Base-by-base conservation (phyloP, 2,329 filamentous ascomycete species). In the Aspergillus brasiliensis region DNA sequence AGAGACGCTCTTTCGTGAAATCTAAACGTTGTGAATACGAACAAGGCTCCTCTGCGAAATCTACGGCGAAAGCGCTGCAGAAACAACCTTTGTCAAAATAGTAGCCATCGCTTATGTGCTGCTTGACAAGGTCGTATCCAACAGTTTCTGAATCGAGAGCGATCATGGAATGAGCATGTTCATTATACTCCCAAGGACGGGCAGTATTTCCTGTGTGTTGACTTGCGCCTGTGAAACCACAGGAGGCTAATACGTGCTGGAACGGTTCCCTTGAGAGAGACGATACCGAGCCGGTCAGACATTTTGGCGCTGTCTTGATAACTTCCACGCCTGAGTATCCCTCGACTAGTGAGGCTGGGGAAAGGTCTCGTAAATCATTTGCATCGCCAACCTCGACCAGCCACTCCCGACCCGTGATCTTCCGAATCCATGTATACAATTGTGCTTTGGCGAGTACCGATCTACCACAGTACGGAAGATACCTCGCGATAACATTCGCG, bases 81-180 rank as follows among this genome's bases (percentile, higher is more conserved):
- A 59, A 55, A 34, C 51, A 59, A 25, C 27, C 51, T 37, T 46
- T 51, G 55, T 59, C 57, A 25, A 59, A 56, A 37, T 59, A 59
- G 17, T 59, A 7, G 3, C 23, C 44, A 40, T 55, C 51, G 1
- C 15, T 51, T 21, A 59, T 28, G 1, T 11, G 3, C 8, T 31
- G 28, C 19, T 11, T 3, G 23, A 37, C 34, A 11, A 59, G 31
- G 34, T 59, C 31, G 21, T 59, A 59, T 11, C 57, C 31, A 56
- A 19, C 57, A 23, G 57, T 59, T 46, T 59, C 46, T 19, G 19
- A 44, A 51, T 59, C 57, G 2, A 59, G 19, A 46, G 57, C 21
- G 34, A 51, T 28, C 31, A 59, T 44, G 21, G 57, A 59, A 1
- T 10, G 51, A 15, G 25, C 31, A 17, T 2, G 11, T 27, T 51